These are phyloP conservation scores for Pelargonium australe DNA, from an alignment of 441 rosid species.

Conservation along the genomic window DNA sequence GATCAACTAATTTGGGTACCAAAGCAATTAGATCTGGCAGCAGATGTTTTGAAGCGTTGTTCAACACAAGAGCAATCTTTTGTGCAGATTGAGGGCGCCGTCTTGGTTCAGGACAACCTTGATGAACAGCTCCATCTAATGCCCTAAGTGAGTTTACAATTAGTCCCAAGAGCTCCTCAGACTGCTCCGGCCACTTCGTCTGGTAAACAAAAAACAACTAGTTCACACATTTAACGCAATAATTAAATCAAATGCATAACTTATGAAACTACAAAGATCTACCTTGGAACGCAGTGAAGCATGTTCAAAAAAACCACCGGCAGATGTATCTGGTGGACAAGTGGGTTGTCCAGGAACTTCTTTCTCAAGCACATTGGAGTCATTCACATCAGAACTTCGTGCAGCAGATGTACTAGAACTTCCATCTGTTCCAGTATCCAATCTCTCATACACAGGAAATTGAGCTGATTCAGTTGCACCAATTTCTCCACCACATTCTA, in stretches of 20 bases:
- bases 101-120: constrained; percentile 91
- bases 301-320: constrained; percentile 52
- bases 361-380: constrained; percentile 31
- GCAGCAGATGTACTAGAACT: constrained; percentile 58
- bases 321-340: constrained; percentile 54
- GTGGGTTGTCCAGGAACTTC: constrained; percentile 53
- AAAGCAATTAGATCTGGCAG: constrained; percentile 77
- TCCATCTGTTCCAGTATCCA: constrained; percentile 67
- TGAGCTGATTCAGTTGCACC: constrained; percentile 52
- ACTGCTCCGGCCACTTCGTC: constrained; percentile 98
- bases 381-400: constrained; percentile 56
- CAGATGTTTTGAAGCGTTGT: constrained; percentile 91
- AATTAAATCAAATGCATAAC: constrained; percentile 19
- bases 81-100: constrained; percentile 91
- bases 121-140: constrained; percentile 88
- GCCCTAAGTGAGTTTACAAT: constrained; percentile 94
- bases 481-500: constrained; percentile 61
- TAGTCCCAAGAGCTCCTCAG: constrained; percentile 93
- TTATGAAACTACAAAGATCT: constrained; percentile 18
- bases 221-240: constrained; percentile 24
- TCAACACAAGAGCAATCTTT: constrained; percentile 84
- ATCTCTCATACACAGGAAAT: constrained; percentile 57
- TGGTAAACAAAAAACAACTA: constrained; percentile 29
- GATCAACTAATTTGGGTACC: constrained; percentile 96
- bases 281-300: constrained; percentile 78